Evolutionary conservation across 2,329 filamentous ascomycete genomes (phyloP).

Genomic region (Ophiostoma sp.): DNA sequence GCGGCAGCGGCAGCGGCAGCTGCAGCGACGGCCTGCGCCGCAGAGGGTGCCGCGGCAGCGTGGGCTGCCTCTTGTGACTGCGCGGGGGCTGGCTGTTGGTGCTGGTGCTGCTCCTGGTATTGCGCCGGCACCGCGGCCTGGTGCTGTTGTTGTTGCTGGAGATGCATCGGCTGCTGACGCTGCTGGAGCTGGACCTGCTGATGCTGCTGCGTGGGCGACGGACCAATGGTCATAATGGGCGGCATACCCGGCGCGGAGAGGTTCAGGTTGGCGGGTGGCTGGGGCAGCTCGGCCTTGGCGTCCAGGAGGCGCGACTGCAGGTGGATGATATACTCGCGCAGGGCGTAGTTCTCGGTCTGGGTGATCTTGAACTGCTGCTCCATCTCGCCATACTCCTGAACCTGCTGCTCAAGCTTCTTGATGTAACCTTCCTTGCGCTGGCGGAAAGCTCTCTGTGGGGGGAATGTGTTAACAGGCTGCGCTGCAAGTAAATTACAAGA

Average conservation of each 20-base stretch:
- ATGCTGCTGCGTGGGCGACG: constrained; percentile 21
- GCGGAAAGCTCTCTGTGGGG: constrained; percentile 85
- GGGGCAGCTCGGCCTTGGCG: constrained; percentile 78
- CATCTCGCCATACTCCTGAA: constrained; percentile 75
- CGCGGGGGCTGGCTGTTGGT: background rate
- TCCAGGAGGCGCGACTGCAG: constrained; percentile 86
- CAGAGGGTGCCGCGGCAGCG: background rate
- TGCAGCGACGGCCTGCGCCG: background rate
- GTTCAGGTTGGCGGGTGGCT: constrained; percentile 77
- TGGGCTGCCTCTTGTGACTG: background rate
- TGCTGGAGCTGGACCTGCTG: constrained; percentile 17
- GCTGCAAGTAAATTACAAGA: background rate
- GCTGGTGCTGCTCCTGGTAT: constrained; percentile 2
- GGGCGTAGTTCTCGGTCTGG: constrained; percentile 83
- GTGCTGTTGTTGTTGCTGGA: constrained; percentile 8
- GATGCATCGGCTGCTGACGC: constrained; percentile 8
- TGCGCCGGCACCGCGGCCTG: too few species aligned
- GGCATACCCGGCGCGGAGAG: constrained; percentile 45
- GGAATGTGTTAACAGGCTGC: background rate
- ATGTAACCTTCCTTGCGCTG: constrained; percentile 98
- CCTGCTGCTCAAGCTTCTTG: constrained; percentile 93
- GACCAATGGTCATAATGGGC: background rate
- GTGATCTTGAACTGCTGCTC: constrained; percentile 77
- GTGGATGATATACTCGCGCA: constrained; percentile 90
- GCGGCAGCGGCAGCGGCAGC: background rate